A percentile compares a stretch with the other conserved stretches of the same genome.
These are phyloP conservation scores for Fusarium sp. DNA, from an alignment of 2,329 filamentous ascomycete species.

Conservation along the genomic window DNA sequence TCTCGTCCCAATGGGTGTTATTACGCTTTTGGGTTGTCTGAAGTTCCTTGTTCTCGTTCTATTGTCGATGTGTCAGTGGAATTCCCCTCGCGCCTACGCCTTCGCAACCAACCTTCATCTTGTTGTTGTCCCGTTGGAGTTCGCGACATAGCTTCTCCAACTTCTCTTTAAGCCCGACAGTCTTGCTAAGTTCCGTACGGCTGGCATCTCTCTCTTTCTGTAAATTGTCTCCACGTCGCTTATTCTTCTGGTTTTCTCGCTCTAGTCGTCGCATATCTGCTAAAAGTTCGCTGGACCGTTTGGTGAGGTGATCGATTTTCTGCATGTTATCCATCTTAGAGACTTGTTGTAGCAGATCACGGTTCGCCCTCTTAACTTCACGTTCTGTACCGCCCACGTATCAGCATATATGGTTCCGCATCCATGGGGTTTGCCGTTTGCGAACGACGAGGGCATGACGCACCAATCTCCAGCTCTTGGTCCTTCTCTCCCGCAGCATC, in stretches of 20 bases:
- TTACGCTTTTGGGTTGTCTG: slow-evolving; percentile 88
- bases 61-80: slow-evolving; percentile 46
- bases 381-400: slow-evolving; percentile 72
- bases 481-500: slow-evolving; percentile 95
- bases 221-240: slow-evolving; percentile 91
- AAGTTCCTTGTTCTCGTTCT: slow-evolving; percentile 94
- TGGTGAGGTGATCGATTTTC: slow-evolving; percentile 90
- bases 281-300: slow-evolving; percentile 90
- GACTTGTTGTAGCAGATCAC: slow-evolving; percentile 88
- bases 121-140: slow-evolving; percentile 96
- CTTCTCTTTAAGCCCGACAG: slow-evolving; percentile 92
- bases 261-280: slow-evolving; percentile 96
- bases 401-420: slow-evolving; percentile 44
- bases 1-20: slow-evolving; percentile 85
- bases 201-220: slow-evolving; percentile 97
- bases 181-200: slow-evolving; percentile 89
- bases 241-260: slow-evolving; percentile 93
- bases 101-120: slow-evolving; percentile 80
- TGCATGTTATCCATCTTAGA: slow-evolving; percentile 93
- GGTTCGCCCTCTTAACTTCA: slow-evolving; percentile 93
- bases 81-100: not conserved
- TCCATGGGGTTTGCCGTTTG: slow-evolving; percentile 24
- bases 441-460: slow-evolving; percentile 51
- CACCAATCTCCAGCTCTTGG: slow-evolving; percentile 95
- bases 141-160: slow-evolving; percentile 96